Evolutionary conservation across 1,284 basidiomycete species (phyloP), one percentile per base, ranked within the genome.

Genomic region (Trametes pubescens): DNA sequence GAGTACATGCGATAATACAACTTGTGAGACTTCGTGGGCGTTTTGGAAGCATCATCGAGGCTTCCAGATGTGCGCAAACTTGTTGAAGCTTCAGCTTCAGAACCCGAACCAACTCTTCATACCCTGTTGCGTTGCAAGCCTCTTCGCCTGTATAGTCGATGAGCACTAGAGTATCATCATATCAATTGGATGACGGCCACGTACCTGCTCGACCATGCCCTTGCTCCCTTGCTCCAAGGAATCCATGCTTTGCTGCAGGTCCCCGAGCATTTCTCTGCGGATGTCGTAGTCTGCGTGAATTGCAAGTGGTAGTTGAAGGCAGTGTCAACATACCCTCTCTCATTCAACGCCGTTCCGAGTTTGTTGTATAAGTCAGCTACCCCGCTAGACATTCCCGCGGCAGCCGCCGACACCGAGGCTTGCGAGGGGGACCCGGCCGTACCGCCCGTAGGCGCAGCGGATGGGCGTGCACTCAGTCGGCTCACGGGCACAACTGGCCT

Each of bases 41-140:
- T 32, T 32, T 32, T 8, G 29, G 29, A 8, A 3, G 29, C 29
- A 32, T 32, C 29, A 32, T 32, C 29, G 29, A 32, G 29, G 29
- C 29, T 32, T 32, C 29, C 3, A 32, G 29, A 4, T 32, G 29
- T 32, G 29, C 29, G 29, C 29, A 32, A 32, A 8, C 3, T 32
- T 8, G 29, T 8, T 8, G 29, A 8, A 32, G 29, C 29, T 32
- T 65, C 38, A 14, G 14, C 37, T 14, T 65, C 38, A 85, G 61
- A 86, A 81, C 7, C 82, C 80, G 73, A 90, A 86, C 87, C 88
- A 90, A 22, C 82, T 78, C 75, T 86, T 90, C 22, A 85, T 81
- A 2, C 82, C 81, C 68, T 89, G 86, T 69, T 87, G 81, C 4
- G 86, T 76, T 2, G 89, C 89, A 18, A 89, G 71, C 49, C 80